A percentile compares a stretch with the other conserved stretches of the same genome.
Conservation (phyloP, 2,329 filamentous ascomycete species). For the Cercospora nicotianae region DNA sequence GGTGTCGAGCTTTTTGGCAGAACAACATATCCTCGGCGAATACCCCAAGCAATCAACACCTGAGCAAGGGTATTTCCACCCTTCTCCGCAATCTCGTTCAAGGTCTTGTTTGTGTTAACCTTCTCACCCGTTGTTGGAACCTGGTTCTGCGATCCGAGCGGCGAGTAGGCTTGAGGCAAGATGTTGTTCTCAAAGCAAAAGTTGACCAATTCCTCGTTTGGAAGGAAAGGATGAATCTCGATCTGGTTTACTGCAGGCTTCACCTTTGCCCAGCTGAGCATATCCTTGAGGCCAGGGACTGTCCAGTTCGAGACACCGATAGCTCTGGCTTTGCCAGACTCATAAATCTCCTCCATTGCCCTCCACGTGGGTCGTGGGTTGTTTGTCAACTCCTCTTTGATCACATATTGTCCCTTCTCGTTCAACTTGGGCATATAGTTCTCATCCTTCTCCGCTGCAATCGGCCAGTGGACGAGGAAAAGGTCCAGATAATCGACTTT, state of each 20-base stretch:
- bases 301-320: constrained; percentile 58
- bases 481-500: constrained; percentile 40
- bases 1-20: constrained; percentile 70
- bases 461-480: constrained; percentile 47
- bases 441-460: constrained; percentile 53
- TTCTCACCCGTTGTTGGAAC: constrained; percentile 68
- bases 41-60: constrained; percentile 65
- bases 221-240: constrained; percentile 58
- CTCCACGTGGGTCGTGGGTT: constrained; percentile 65
- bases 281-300: constrained; percentile 44
- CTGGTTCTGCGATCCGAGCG: constrained; percentile 68
- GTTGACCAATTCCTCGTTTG: constrained; percentile 60
- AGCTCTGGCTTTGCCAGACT: constrained; percentile 54
- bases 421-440: constrained; percentile 51
- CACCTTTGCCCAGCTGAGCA: constrained; percentile 47
- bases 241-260: constrained; percentile 49
- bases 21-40: constrained; percentile 65
- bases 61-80: constrained; percentile 61
- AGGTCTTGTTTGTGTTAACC: constrained; percentile 58
- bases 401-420: constrained; percentile 59
- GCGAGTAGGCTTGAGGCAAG: constrained; percentile 54
- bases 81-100: constrained; percentile 60
- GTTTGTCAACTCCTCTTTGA: constrained; percentile 64
- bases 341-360: constrained; percentile 61
- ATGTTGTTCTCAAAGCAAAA: constrained; percentile 62